Conservation (phyloP, 768 basidiomycete species). For the Fistulinella prunicolor region DNA sequence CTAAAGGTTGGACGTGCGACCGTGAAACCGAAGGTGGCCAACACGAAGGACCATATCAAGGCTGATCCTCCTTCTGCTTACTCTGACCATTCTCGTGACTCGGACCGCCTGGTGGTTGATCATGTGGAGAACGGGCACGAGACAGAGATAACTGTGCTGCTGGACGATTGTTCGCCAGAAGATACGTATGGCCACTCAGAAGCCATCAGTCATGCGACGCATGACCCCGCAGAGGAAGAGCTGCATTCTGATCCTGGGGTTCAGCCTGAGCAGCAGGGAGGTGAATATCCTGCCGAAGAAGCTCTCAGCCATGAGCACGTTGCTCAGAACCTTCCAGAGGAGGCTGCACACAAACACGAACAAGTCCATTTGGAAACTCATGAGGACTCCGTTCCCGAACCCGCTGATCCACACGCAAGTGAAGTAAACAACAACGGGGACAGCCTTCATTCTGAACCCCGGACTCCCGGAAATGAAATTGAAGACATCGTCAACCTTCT, state of each 20-base stretch:
- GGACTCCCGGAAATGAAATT: slow-evolving; percentile 40
- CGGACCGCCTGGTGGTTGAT: slow-evolving; percentile 19
- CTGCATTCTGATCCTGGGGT: slow-evolving; percentile 9
- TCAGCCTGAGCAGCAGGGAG: slow-evolving; percentile 12
- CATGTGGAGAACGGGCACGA: slow-evolving; percentile 27
- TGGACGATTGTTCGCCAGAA: slow-evolving; percentile 19
- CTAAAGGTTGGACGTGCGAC: slow-evolving; percentile 25
- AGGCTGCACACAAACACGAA: slow-evolving; percentile 1
- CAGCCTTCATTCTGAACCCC: not conserved
- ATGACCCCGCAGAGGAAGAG: slow-evolving; percentile 9
- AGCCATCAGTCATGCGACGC: slow-evolving; percentile 7
- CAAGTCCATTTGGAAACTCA: slow-evolving; percentile 11
- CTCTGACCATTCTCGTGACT: slow-evolving; percentile 22
- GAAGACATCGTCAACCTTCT: slow-evolving; percentile 69
- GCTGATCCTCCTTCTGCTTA: slow-evolving; percentile 22
- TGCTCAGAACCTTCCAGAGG: slow-evolving; percentile 3
- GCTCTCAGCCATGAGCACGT: slow-evolving; percentile 4
- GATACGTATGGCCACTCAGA: slow-evolving; percentile 16
- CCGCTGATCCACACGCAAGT: slow-evolving; percentile 10
- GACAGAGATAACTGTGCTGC: slow-evolving; percentile 10
- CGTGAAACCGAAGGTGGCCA: slow-evolving; percentile 23
- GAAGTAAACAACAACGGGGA: slow-evolving; percentile 13
- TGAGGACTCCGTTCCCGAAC: slow-evolving; percentile 4
- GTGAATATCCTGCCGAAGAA: slow-evolving; percentile 6
- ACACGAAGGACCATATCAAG: slow-evolving; percentile 18